Evolutionary conservation across 306 rosid genomes (phyloP).

Genomic region (Rosa chinensis): DNA sequence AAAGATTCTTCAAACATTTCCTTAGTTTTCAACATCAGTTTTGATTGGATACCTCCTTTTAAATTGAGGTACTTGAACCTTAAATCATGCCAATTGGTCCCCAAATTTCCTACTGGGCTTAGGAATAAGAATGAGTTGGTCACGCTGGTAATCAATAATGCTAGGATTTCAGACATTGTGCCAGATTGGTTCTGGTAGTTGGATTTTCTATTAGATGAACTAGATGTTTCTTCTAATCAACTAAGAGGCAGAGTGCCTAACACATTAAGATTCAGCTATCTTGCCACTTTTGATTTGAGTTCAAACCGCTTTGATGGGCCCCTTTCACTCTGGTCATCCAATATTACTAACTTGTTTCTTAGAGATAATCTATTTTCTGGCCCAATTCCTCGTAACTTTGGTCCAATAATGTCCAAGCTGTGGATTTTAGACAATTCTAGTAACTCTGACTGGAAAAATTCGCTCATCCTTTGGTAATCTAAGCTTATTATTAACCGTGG

Average conservation of each 20-base stretch:
- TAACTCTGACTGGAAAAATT: constrained; percentile 10
- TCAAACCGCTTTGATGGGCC: constrained; percentile 11
- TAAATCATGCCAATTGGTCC: constrained; percentile 6
- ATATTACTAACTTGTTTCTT: constrained; percentile 3
- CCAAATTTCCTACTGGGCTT: constrained; percentile 32
- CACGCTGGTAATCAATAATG: not conserved
- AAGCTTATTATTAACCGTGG: constrained; percentile 11
- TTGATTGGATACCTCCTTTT: constrained; percentile 38
- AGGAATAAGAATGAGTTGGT: constrained; percentile 11
- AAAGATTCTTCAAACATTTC: not conserved
- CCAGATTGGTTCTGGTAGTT: constrained; percentile 32
- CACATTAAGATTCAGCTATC: not conserved
- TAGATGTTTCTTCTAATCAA: constrained; percentile 10
- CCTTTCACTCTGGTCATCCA: constrained; percentile 28
- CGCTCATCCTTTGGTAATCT: constrained; percentile 18
- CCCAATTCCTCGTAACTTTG: constrained; percentile 24
- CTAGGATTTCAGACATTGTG: constrained; percentile 16
- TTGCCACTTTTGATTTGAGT: not conserved
- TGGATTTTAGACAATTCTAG: not conserved
- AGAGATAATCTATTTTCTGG: constrained; percentile 19
- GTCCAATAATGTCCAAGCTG: not conserved
- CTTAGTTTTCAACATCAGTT: constrained; percentile 21
- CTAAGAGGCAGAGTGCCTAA: constrained; percentile 27
- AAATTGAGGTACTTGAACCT: not conserved
- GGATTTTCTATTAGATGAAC: constrained; percentile 7